Evolutionary conservation across 768 basidiomycete species (phyloP).

Genomic region (Kwoniella dendrophila): DNA sequence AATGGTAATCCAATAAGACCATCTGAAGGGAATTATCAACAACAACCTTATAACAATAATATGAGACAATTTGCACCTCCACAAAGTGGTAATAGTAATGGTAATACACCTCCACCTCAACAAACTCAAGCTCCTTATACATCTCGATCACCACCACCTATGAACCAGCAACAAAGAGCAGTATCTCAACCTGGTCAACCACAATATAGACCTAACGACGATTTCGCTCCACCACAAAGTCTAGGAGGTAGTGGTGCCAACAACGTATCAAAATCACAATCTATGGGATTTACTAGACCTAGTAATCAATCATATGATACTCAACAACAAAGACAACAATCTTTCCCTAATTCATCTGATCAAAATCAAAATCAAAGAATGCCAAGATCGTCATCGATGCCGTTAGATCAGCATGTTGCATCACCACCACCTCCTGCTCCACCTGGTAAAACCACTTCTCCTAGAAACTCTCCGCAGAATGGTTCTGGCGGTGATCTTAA

Average conservation of each 20-base stretch:
- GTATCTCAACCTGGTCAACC: slow-evolving; percentile 11
- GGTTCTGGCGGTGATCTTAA: not conserved
- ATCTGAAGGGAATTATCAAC: slow-evolving; percentile 4
- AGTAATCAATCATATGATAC: not conserved
- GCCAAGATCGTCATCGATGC: slow-evolving; percentile 34
- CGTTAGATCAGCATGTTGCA: slow-evolving; percentile 11
- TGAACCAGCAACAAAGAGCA: slow-evolving; percentile 16
- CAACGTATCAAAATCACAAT: slow-evolving; percentile 36
- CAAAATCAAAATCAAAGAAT: slow-evolving; percentile 14
- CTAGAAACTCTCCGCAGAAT: not conserved
- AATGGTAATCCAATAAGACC: slow-evolving; percentile 1
- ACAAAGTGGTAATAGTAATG: slow-evolving; percentile 3
- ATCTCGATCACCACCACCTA: slow-evolving; percentile 2
- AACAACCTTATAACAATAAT: not conserved
- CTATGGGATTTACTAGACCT: slow-evolving; percentile 33
- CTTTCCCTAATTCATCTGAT: not conserved
- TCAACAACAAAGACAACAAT: slow-evolving; percentile 3
- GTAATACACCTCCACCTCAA: slow-evolving; percentile 20
- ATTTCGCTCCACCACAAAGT: not conserved
- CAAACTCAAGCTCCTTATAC: slow-evolving; percentile 8
- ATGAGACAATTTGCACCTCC: slow-evolving; percentile 25
- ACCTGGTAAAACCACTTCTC: not conserved
- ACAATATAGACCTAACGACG: slow-evolving; percentile 1
- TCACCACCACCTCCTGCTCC: slow-evolving; percentile 10
- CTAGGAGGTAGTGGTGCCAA: not conserved